These are phyloP conservation scores for Dipodascus geniculatus DNA, from an alignment of 805 yeast genomes.

Conservation along the genomic window DNA sequence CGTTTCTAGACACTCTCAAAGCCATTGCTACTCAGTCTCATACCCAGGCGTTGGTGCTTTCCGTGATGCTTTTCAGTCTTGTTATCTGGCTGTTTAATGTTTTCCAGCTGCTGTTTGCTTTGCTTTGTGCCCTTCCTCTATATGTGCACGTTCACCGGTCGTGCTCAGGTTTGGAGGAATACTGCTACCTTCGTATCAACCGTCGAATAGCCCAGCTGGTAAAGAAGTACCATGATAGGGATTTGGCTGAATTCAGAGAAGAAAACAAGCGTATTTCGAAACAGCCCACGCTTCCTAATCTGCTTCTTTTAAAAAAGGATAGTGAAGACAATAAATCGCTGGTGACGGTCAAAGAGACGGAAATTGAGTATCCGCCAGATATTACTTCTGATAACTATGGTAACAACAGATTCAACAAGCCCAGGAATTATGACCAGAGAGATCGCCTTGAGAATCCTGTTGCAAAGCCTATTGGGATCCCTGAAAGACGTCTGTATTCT, in stretches of 20 bases:
- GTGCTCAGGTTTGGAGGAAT: conserved; percentile 40
- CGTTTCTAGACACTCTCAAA: conserved; percentile 31
- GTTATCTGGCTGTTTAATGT: conserved; percentile 63
- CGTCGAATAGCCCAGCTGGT: conserved; percentile 44
- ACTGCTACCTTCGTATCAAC: conserved; percentile 50
- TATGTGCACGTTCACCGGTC: conserved; percentile 32
- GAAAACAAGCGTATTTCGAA: conserved; percentile 17
- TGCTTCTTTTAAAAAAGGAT: no score
- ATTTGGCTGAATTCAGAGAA: conserved; percentile 18
- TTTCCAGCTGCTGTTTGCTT: conserved; percentile 41
- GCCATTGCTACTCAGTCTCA: conserved; percentile 48
- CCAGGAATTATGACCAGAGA: no score
- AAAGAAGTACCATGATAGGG: conserved; percentile 26
- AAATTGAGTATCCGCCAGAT: background rate
- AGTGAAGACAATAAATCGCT: background rate
- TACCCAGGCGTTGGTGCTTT: conserved; percentile 57
- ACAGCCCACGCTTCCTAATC: conserved; percentile 21
- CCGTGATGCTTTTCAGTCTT: conserved; percentile 67
- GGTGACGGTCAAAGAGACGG: background rate
- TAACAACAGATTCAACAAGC: background rate
- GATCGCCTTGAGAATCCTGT: no score
- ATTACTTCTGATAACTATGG: background rate
- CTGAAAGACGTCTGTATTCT: no score
- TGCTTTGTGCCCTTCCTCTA: conserved; percentile 41
- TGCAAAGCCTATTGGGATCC: no score